phyloP scores from a whole-genome alignment of 768 basidiomycete species.

The Nidula microcarpa region DNA sequence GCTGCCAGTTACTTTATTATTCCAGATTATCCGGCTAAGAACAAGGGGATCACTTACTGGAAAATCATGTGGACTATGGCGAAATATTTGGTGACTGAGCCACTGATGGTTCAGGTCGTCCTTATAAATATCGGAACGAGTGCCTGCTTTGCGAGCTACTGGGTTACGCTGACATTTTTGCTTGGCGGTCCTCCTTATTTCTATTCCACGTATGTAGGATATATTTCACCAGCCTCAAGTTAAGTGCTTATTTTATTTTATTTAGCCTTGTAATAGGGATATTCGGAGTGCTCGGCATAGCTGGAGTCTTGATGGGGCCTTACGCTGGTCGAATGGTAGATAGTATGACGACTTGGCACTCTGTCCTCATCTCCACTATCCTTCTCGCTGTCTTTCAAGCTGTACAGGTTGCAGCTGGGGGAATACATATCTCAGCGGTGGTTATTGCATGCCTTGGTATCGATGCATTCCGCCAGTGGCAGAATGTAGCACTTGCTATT shows the following conservation, averaged over 20 bases:
- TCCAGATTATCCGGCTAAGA: conserved; percentile 67
- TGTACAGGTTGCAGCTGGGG: conserved; percentile 57
- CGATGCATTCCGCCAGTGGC: conserved; percentile 58
- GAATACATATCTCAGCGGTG: conserved; percentile 55
- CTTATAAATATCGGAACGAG: conserved; percentile 14
- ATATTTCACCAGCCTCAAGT: not conserved
- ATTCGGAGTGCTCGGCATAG: conserved; percentile 58
- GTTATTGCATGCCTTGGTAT: conserved; percentile 57
- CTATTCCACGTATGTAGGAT: not conserved
- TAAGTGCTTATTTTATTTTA: not conserved
- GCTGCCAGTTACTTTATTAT: conserved; percentile 47
- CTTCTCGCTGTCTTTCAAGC: conserved; percentile 43
- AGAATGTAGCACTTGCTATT: conserved; percentile 54
- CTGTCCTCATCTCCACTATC: conserved; percentile 47
- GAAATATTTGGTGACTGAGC: conserved; percentile 57
- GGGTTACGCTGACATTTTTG: not conserved
- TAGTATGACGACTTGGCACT: conserved; percentile 60
- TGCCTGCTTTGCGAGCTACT: not conserved
- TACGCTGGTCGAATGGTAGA: conserved; percentile 60
- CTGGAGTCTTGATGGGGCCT: conserved; percentile 57
- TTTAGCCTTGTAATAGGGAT: conserved; percentile 47
- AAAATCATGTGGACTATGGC: conserved; percentile 58
- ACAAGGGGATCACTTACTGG: conserved; percentile 45
- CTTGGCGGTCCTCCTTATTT: not conserved
- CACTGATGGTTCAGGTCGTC: conserved; percentile 51